Evolutionary conservation across 306 rosid genomes (phyloP).

Genomic region (Dalbergia cultrata): DNA sequence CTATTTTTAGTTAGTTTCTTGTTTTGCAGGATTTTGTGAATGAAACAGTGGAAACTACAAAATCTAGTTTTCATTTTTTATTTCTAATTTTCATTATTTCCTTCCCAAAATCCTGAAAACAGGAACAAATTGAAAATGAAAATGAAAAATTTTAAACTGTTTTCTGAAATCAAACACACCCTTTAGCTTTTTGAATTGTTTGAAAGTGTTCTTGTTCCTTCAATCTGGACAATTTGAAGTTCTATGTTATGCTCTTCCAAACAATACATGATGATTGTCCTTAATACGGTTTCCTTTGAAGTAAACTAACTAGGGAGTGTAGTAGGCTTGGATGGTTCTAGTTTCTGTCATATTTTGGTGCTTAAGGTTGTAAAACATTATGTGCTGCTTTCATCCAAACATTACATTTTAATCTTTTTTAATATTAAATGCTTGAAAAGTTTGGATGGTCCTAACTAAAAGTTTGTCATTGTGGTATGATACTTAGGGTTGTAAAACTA

Average conservation of each 20-base stretch:
- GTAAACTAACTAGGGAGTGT: neutral
- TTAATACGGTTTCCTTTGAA: neutral
- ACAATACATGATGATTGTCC: slow-evolving; percentile 1
- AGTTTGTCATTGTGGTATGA: slow-evolving; percentile 36
- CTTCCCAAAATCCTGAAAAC: too few relatives aligned
- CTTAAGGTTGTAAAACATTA: slow-evolving; percentile 3
- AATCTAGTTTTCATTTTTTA: too few relatives aligned
- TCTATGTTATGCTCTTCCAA: neutral
- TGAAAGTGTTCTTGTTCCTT: slow-evolving; percentile 7
- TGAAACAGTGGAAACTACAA: too few relatives aligned
- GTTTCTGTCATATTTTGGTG: neutral
- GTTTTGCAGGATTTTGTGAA: too few relatives aligned
- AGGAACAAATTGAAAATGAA: too few relatives aligned
- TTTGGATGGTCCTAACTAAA: slow-evolving; percentile 6
- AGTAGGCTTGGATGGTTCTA: neutral
- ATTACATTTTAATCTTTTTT: neutral
- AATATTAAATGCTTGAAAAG: slow-evolving; percentile 17
- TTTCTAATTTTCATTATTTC: too few relatives aligned
- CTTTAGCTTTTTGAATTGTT: slow-evolving; percentile 21
- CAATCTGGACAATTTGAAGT: slow-evolving; percentile 24
- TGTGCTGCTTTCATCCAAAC: slow-evolving; percentile 5
- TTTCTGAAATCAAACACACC: too few relatives aligned
- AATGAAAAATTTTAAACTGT: too few relatives aligned
- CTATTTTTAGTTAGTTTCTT: too few relatives aligned
- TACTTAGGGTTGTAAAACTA: slow-evolving; percentile 72